Conservation (phyloP, 495 filamentous ascomycete species). For the Coniosporium apollinis region DNA sequence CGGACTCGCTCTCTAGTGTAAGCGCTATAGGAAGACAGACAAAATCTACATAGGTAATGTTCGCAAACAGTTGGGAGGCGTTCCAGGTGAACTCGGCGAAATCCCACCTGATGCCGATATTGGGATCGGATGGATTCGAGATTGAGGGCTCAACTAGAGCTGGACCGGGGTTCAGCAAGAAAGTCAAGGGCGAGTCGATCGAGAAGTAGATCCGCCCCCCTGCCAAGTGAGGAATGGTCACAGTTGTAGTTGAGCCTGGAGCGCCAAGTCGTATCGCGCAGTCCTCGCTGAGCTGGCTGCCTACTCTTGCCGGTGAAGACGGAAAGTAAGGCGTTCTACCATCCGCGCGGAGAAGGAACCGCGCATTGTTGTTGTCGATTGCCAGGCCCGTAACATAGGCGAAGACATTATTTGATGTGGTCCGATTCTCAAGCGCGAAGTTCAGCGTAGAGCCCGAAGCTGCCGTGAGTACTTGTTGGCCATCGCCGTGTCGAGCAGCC, state of each 20-base stretch:
- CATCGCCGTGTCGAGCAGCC: too few species aligned
- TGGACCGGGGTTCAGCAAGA: conserved; percentile 53
- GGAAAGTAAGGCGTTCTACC: conserved; percentile 9
- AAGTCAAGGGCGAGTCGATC: conserved; percentile 40
- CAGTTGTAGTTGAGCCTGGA: background rate
- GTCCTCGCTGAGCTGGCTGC: too few species aligned
- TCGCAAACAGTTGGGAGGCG: conserved; percentile 47
- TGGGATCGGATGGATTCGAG: conserved; percentile 47
- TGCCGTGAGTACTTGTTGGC: too few species aligned
- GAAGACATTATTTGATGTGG: too few species aligned
- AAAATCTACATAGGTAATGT: conserved; percentile 65
- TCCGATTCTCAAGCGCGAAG: too few species aligned
- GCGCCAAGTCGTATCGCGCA: too few species aligned
- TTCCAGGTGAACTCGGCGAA: conserved; percentile 68
- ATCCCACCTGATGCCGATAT: conserved; percentile 45
- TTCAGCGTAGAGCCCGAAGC: too few species aligned
- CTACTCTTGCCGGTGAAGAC: too few species aligned
- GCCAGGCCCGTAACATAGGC: too few species aligned
- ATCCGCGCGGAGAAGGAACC: conserved; percentile 9
- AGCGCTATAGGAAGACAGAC: conserved; percentile 49
- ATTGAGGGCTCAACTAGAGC: conserved; percentile 55
- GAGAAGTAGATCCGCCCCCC: conserved; percentile 52
- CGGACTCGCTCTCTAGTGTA: conserved; percentile 35
- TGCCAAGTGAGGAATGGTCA: background rate
- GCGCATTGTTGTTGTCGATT: conserved; percentile 11